Evolutionary conservation across 768 basidiomycete species (phyloP), one percentile per base, ranked within the genome.

Genomic region (Boletus speciosus): DNA sequence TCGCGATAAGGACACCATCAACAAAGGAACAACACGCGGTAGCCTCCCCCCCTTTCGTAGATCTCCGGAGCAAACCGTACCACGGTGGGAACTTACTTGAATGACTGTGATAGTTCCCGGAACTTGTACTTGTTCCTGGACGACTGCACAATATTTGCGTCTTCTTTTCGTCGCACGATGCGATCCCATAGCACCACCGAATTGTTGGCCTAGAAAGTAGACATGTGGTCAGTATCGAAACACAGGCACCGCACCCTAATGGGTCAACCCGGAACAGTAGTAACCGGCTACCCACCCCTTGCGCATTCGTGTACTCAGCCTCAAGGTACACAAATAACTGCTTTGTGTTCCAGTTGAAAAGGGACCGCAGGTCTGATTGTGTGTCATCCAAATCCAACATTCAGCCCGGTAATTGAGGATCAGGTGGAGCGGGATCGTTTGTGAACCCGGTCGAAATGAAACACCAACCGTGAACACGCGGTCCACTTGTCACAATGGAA

Each of bases 301-400:
- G 73, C 0, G 77, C 69, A 51, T 85, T 88, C 34, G 77, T 78
- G 66, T 93, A 95, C 68, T 95, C 91, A 0, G 90, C 93, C 61
- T 85, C 82, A 34, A 96, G 79, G 64, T 90, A 93, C 12, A 95
- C 69, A 68, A 96, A 95, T 11, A 96, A 66, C 66, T 96, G 93
- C 71, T 96, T 96, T n/a, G 93, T 95, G 71, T 96, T 96, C 93
- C 93, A 96, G 72, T 94, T 76, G 73, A 94, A 96, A 31, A 96
- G 76, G 12, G 93, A 83, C 9, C 81, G 75, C 5, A 96, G 76
- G 72, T 96, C 93, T 93, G 58, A 44, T 23, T 35, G 49, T 36
- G 29, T 25, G 27, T 42, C 51, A 48, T 45, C 25, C 31, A 46
- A 50, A 46, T 21, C 50, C 39, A 38, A 27, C 25, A 51, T 57